Evolutionary conservation across 768 basidiomycete genomes (phyloP).

Genomic region (Termitomyces sp.): DNA sequence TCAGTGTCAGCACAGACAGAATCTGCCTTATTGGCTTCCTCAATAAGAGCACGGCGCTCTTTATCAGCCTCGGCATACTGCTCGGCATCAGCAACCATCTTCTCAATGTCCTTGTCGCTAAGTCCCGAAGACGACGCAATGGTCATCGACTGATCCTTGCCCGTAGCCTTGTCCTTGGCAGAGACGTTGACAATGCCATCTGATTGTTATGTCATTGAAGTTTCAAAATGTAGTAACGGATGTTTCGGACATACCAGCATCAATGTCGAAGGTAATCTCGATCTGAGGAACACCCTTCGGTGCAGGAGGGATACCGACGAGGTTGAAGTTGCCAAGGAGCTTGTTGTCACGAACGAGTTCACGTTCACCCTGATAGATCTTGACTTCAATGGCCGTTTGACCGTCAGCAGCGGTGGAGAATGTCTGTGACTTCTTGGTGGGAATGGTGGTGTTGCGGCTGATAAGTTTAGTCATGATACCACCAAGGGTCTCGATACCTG

Average conservation of each 20-base stretch:
- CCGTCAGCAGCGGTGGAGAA: slow-evolving; percentile 99
- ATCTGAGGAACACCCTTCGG: slow-evolving; percentile 83
- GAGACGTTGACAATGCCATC: slow-evolving; percentile 97
- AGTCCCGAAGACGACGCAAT: slow-evolving; percentile 97
- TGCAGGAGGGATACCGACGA: slow-evolving; percentile 91
- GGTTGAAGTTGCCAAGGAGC: slow-evolving; percentile 98
- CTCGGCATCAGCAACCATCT: slow-evolving; percentile 94
- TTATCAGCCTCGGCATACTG: slow-evolving; percentile 92
- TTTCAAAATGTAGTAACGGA: background rate
- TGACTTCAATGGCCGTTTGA: slow-evolving; percentile 99
- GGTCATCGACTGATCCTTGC: slow-evolving; percentile 93
- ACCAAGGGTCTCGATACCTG: slow-evolving; percentile 91
- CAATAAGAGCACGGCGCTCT: slow-evolving; percentile 79
- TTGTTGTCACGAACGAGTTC: slow-evolving; percentile 99
- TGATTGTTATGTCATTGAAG: slow-evolving; percentile 21
- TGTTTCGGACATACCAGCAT: slow-evolving; percentile 58
- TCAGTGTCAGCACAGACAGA: slow-evolving; percentile 92
- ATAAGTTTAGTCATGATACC: slow-evolving; percentile 99
- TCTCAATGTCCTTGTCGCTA: slow-evolving; percentile 93
- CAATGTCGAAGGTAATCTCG: slow-evolving; percentile 93
- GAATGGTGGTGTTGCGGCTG: slow-evolving; percentile 97
- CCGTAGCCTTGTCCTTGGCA: slow-evolving; percentile 91
- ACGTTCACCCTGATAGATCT: slow-evolving; percentile 99
- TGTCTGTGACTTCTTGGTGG: slow-evolving; percentile 98
- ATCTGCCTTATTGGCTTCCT: slow-evolving; percentile 96